These are phyloP conservation scores for Kluyveromyces siamensis DNA, from an alignment of 805 yeast species.

Conservation along the genomic window DNA sequence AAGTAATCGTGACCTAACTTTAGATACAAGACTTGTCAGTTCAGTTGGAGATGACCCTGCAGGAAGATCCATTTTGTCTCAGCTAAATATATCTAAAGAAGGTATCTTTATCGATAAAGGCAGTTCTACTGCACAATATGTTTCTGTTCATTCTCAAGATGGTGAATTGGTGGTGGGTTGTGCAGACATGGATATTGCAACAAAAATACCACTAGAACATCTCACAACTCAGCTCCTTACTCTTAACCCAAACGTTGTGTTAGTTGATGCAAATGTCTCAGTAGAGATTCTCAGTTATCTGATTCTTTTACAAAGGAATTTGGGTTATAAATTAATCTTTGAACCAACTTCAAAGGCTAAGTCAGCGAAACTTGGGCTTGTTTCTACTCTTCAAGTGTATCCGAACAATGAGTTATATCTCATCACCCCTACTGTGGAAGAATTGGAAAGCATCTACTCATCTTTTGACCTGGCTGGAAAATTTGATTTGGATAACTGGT, in stretches of 20 bases:
- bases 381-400: conserved; percentile 32
- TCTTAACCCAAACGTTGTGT: conserved; percentile 40
- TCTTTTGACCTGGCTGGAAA: conserved; percentile 36
- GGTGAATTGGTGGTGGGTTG: conserved; percentile 70
- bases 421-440: conserved; percentile 62
- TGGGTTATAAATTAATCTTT: conserved; percentile 34
- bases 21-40: conserved; percentile 40
- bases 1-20: conserved; percentile 13
- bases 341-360: conserved; percentile 78
- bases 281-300: conserved; percentile 32
- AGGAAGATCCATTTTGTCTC: conserved; percentile 34
- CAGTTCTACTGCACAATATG: conserved; percentile 57
- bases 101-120: conserved; percentile 8
- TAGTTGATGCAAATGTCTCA: conserved; percentile 65
- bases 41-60: conserved; percentile 52
- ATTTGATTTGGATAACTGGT: conserved; percentile 61
- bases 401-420: conserved; percentile 39
- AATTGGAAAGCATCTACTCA: conserved; percentile 46
- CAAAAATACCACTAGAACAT: conserved; percentile 37
- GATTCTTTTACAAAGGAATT: conserved; percentile 16
- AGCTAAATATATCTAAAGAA: conserved; percentile 27
- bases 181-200: conserved; percentile 75
- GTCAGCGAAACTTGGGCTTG: conserved; percentile 38
- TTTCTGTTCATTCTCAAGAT: conserved; percentile 49
- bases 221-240: conserved; percentile 33